Conservation (phyloP, 75 land plant genomes). For the Cupressus sempervirens region DNA sequence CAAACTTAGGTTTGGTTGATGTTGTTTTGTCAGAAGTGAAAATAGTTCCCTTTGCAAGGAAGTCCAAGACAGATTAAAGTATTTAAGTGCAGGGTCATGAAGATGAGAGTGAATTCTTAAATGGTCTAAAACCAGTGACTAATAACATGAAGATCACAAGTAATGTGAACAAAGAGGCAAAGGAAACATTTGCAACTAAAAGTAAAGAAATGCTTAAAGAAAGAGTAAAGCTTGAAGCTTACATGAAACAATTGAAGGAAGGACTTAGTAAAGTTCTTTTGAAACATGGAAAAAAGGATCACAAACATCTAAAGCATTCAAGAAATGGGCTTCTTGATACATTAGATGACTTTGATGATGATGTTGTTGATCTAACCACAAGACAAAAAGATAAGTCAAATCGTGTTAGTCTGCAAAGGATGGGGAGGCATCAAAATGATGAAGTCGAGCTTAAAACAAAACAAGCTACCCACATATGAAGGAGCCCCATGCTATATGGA, state of each 20-base stretch:
- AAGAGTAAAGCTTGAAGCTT: too few relatives aligned
- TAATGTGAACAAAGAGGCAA: neutral
- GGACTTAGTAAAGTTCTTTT: slow-evolving; percentile 33
- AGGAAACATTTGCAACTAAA: slow-evolving; percentile 28
- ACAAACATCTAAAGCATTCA: slow-evolving; percentile 22
- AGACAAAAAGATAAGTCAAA: slow-evolving; percentile 3
- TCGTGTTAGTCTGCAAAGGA: slow-evolving; percentile 5
- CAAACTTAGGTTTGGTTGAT: neutral
- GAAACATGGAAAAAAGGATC: slow-evolving; percentile 26
- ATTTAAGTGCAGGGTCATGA: slow-evolving; percentile 14
- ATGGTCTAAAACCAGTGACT: neutral
- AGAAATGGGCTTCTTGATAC: slow-evolving; percentile 50
- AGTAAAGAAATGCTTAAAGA: slow-evolving; percentile 80
- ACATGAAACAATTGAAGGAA: slow-evolving; percentile 51
- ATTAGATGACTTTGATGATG: slow-evolving; percentile 82
- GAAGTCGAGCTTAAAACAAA: too few relatives aligned
- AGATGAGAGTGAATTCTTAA: neutral
- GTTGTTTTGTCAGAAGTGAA: slow-evolving; percentile 18
- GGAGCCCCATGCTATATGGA: too few relatives aligned
- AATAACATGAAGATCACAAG: neutral
- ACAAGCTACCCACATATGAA: too few relatives aligned
- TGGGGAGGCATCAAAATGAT: too few relatives aligned
- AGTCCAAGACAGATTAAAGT: slow-evolving; percentile 25
- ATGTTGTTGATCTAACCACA: slow-evolving; percentile 26
- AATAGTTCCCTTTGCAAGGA: slow-evolving; percentile 18